Conservation (phyloP, 1,139 yeast species). For the Kurtzmaniella quercitrusa region DNA sequence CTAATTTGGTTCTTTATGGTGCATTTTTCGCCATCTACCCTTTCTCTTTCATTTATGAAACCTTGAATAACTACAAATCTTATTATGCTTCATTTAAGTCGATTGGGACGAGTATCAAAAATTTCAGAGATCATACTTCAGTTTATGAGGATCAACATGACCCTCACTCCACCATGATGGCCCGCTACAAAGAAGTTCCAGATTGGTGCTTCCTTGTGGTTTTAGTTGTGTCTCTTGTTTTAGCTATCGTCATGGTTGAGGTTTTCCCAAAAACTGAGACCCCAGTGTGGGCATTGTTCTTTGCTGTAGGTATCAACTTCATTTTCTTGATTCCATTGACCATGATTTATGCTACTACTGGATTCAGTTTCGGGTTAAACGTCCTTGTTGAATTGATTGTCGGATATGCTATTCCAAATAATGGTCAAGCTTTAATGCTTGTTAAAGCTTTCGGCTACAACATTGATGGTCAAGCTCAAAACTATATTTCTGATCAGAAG, state of each 20-base stretch:
- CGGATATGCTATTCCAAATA: conserved; percentile 58
- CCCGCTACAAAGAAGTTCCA: conserved; percentile 55
- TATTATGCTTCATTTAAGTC: conserved; percentile 13
- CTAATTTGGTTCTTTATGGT: conserved; percentile 49
- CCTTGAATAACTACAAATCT: conserved; percentile 25
- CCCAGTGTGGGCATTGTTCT: conserved; percentile 57
- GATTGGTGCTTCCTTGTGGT: conserved; percentile 53
- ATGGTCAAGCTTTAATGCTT: conserved; percentile 53
- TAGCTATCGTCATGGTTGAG: conserved; percentile 46
- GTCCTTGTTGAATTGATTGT: conserved; percentile 54
- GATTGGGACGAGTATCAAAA: conserved; percentile 20
- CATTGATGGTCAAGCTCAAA: conserved; percentile 53
- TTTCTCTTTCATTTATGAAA: conserved; percentile 42
- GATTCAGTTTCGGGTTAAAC: conserved; percentile 46
- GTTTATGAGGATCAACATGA: conserved; percentile 27
- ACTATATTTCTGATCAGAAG: conserved; percentile 47
- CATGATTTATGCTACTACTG: conserved; percentile 46
- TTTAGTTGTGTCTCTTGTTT: conserved; percentile 42
- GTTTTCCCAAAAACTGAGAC: conserved; percentile 41
- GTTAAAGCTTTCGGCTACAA: conserved; percentile 53
- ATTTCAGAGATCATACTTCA: conserved; percentile 7
- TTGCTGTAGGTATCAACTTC: conserved; percentile 50
- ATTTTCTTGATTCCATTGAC: conserved; percentile 50
- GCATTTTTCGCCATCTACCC: conserved; percentile 54
- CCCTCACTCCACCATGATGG: conserved; percentile 55